These are phyloP conservation scores for Inonotus obliquus DNA, from an alignment of 1,284 basidiomycete species.

Conservation along the genomic window DNA sequence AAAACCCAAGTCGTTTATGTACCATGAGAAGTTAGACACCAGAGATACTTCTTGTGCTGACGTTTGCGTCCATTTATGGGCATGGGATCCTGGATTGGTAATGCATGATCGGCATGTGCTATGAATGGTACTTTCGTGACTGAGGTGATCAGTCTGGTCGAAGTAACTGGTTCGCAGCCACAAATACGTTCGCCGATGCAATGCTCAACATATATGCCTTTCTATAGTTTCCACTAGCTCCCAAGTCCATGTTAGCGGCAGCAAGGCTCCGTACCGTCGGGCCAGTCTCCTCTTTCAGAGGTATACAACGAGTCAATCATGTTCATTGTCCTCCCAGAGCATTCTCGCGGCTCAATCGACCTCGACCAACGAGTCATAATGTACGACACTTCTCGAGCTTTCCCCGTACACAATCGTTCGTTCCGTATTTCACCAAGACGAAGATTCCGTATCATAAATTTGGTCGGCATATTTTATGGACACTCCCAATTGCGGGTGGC, in stretches of 20 bases:
- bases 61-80: no score
- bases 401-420: slow-evolving; percentile 19
- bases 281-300: slow-evolving; percentile 1
- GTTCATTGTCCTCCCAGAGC: background rate
- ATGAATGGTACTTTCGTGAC: no score
- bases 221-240: background rate
- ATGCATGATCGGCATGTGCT: no score
- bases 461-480: slow-evolving; percentile 42
- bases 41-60: no score
- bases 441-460: slow-evolving; percentile 26
- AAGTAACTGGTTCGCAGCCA: no score
- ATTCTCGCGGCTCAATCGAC: background rate
- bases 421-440: slow-evolving; percentile 26
- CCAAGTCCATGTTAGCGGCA: slow-evolving; percentile 16
- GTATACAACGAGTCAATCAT: background rate
- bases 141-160: no score
- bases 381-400: slow-evolving; percentile 5
- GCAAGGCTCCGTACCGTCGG: background rate
- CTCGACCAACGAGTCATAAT: background rate
- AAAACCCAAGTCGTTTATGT: no score
- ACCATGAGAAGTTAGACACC: no score
- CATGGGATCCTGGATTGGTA: no score
- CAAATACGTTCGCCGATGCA: no score
- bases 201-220: no score
- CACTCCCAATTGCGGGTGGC: slow-evolving; percentile 53